phyloP scores from a whole-genome alignment of 2,329 filamentous ascomycete species.

The Ophiocordyceps camponoti-floridani region DNA sequence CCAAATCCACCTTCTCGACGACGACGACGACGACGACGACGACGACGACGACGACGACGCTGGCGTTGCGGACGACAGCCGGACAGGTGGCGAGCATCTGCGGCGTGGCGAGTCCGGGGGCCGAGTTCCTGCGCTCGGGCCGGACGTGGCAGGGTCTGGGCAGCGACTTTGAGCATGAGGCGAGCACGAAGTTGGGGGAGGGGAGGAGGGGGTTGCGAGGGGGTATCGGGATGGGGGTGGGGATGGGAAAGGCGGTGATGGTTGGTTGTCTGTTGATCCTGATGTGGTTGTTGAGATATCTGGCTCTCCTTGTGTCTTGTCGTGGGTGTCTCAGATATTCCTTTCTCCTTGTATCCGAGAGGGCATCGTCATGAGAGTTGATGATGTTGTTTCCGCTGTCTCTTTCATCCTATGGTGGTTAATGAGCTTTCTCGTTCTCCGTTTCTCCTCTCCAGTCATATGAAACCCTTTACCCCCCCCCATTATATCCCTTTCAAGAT shows the following conservation, averaged over 20 bases:
- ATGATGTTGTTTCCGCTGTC: not conserved
- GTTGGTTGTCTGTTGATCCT: not conserved
- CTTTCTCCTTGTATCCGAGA: not conserved
- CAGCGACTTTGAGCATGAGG: constrained; percentile 51
- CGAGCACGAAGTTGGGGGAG: constrained; percentile 60
- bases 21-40: too few species aligned
- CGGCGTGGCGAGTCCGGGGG: constrained; percentile 76
- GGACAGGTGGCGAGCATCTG: constrained; percentile 68
- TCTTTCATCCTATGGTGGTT: too few species aligned
- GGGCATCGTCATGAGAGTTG: not conserved
- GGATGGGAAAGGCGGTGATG: constrained; percentile 22
- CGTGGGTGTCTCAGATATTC: too few species aligned
- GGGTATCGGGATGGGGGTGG: constrained; percentile 67
- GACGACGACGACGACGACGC: too few species aligned
- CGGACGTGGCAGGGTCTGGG: constrained; percentile 86
- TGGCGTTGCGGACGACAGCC: constrained; percentile 40
- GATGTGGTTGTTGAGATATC: not conserved
- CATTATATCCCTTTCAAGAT: not conserved
- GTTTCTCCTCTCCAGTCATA: too few species aligned
- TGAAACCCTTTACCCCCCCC: too few species aligned
- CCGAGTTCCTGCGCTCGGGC: constrained; percentile 66
- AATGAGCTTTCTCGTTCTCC: too few species aligned
- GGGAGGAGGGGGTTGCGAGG: constrained; percentile 76
- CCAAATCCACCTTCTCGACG: too few species aligned
- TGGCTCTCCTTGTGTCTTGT: too few species aligned